Evolutionary conservation across 805 yeast genomes (phyloP).

Genomic region (Wickerhamiella slavikovae): DNA sequence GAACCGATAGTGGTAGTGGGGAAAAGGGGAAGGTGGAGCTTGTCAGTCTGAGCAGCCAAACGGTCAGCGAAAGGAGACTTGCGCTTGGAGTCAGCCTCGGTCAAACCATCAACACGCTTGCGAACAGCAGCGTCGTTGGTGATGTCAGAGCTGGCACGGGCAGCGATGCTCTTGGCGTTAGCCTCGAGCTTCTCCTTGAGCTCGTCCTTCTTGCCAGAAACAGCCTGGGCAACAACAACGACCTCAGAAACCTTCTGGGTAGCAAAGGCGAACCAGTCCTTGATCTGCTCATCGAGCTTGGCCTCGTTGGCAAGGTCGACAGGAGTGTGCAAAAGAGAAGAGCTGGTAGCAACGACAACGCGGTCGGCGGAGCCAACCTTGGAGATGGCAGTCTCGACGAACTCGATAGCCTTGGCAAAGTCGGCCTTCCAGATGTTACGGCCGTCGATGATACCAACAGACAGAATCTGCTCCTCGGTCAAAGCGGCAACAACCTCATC

Average conservation of each 20-base stretch:
- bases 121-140: slow-evolving; percentile 85
- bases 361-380: slow-evolving; percentile 57
- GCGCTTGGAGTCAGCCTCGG: slow-evolving; percentile 55
- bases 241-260: slow-evolving; percentile 90
- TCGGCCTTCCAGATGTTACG: slow-evolving; percentile 99
- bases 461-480: slow-evolving; percentile 51
- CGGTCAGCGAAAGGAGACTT: slow-evolving; percentile 70
- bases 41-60: slow-evolving; percentile 67
- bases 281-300: slow-evolving; percentile 76
- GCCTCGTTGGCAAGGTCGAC: slow-evolving; percentile 85
- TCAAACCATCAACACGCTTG: slow-evolving; percentile 58
- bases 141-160: slow-evolving; percentile 70
- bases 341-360: slow-evolving; percentile 81
- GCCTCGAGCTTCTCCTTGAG: slow-evolving; percentile 62
- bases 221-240: slow-evolving; percentile 74
- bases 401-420: slow-evolving; percentile 64
- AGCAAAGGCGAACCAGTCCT: slow-evolving; percentile 97
- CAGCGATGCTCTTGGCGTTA: slow-evolving; percentile 66
- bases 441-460: slow-evolving; percentile 96
- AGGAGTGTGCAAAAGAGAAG: slow-evolving; percentile 95
- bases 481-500: slow-evolving; percentile 57
- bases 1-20: slow-evolving; percentile 99
- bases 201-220: slow-evolving; percentile 45
- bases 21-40: slow-evolving; percentile 93
- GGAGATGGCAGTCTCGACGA: slow-evolving; percentile 64